Evolutionary conservation across 768 basidiomycete genomes (phyloP).

Genomic region (Leucosporidium yakuticum): DNA sequence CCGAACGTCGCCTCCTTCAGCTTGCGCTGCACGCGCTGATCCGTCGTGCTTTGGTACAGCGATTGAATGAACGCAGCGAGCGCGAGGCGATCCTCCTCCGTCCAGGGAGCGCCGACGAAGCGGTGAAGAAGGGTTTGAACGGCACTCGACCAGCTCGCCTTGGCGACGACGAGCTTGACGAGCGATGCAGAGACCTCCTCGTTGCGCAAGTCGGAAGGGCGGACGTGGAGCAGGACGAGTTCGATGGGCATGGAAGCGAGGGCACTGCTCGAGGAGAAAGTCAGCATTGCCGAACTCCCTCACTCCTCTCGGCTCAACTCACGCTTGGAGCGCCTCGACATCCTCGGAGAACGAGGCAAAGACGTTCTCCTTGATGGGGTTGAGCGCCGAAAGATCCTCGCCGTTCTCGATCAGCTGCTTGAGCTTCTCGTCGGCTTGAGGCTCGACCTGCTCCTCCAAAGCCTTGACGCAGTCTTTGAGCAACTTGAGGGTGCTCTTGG

Average conservation of each 20-base stretch:
- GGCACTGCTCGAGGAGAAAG: not conserved
- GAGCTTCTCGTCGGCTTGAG: not conserved
- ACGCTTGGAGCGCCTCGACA: not conserved
- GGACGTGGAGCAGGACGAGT: constrained; percentile 19
- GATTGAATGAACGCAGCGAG: not conserved
- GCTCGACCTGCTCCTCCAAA: constrained; percentile 2
- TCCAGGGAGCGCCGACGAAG: constrained; percentile 2
- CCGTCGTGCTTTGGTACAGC: not conserved
- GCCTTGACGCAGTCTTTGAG: constrained; percentile 2
- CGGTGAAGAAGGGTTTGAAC: constrained; percentile 21
- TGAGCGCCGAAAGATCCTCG: not conserved
- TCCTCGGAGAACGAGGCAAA: not conserved
- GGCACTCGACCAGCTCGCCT: not conserved
- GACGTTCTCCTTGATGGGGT: constrained; percentile 9
- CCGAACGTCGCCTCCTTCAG: not conserved
- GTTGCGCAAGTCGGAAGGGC: constrained; percentile 4
- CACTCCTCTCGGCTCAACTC: too few species aligned
- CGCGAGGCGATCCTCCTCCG: not conserved
- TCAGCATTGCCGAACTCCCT: not conserved
- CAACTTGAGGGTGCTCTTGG: not conserved
- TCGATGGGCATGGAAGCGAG: constrained; percentile 1
- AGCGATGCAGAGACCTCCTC: not conserved
- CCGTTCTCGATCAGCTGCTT: not conserved
- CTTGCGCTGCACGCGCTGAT: not conserved
- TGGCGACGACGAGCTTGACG: not conserved